Evolutionary conservation across 116 monocot species (phyloP).

Genomic region (Cymodocea nodosa): DNA sequence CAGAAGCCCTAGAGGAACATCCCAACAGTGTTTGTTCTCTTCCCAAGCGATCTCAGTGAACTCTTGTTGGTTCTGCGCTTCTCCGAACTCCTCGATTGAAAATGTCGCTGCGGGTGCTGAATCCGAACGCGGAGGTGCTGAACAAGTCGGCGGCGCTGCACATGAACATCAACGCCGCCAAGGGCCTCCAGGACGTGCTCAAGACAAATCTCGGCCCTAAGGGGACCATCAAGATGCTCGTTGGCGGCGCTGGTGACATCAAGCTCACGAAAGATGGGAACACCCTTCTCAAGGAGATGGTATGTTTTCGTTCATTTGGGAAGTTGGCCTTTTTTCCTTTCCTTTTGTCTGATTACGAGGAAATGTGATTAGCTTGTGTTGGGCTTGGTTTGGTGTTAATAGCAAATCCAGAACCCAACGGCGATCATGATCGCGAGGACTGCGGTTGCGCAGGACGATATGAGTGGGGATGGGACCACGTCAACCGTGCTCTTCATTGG

Average conservation of each 20-base stretch:
- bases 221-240: constrained; percentile 99
- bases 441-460: constrained; percentile 90
- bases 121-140: constrained; percentile 96
- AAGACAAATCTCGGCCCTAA: constrained; percentile 98
- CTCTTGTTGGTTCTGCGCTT: too few species aligned
- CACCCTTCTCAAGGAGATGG: constrained; percentile 97
- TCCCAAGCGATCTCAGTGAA: too few species aligned
- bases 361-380: too few species aligned
- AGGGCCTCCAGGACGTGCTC: constrained; percentile 94
- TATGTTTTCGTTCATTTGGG: background rate
- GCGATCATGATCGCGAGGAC: constrained; percentile 99
- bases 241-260: constrained; percentile 90
- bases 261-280: constrained; percentile 99
- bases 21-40: too few species aligned
- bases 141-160: constrained; percentile 96
- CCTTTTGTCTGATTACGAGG: background rate
- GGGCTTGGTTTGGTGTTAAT: constrained; percentile 6
- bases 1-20: too few species aligned
- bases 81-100: background rate
- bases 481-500: constrained; percentile 98
- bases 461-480: constrained; percentile 90
- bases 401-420: constrained; percentile 99
- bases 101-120: constrained; percentile 88
- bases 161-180: constrained; percentile 99
- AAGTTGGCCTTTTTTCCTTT: background rate